Evolutionary conservation across 2,329 filamentous ascomycete genomes (phyloP).

Genomic region (Penicillium sp.): DNA sequence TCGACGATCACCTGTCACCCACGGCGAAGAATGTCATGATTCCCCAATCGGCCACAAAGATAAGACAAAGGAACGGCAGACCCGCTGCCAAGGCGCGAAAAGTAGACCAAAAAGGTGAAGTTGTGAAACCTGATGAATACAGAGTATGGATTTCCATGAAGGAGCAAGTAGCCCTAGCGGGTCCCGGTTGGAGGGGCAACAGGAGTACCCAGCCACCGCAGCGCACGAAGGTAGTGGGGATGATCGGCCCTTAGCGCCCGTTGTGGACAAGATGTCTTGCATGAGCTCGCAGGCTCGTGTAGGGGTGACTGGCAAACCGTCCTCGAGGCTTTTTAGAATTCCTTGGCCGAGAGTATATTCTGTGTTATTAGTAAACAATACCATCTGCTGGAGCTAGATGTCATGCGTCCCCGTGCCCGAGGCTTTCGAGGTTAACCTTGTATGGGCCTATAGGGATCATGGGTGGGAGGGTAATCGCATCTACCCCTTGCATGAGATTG

Average conservation of each 20-base stretch:
- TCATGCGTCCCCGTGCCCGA: not conserved
- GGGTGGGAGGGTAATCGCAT: not conserved
- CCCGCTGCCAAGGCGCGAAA: not conserved
- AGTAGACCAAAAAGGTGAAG: not conserved
- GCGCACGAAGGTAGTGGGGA: constrained; percentile 9
- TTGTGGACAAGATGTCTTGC: constrained; percentile 23
- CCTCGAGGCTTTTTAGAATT: not conserved
- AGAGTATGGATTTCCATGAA: not conserved
- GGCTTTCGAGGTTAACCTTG: constrained; percentile 3
- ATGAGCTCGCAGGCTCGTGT: not conserved
- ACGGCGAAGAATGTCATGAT: not conserved
- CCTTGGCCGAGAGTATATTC: not conserved
- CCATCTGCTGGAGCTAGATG: not conserved
- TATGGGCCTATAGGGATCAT: constrained; percentile 6
- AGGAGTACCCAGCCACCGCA: constrained; percentile 17
- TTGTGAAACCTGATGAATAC: constrained; percentile 2
- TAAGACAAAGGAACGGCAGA: constrained; percentile 2
- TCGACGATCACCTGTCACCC: not conserved
- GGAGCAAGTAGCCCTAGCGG: constrained; percentile 7
- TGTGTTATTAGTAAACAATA: not conserved
- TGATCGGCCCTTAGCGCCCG: constrained; percentile 17
- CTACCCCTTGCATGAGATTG: constrained; percentile 19
- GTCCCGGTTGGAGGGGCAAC: constrained; percentile 16
- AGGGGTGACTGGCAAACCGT: not conserved
- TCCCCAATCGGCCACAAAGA: not conserved